Percentiles rank a stretch among this genome's conserved stretches.
phyloP scores from a whole-genome alignment of 2,329 filamentous ascomycete species.

The Stachybotrys chartarum region DNA sequence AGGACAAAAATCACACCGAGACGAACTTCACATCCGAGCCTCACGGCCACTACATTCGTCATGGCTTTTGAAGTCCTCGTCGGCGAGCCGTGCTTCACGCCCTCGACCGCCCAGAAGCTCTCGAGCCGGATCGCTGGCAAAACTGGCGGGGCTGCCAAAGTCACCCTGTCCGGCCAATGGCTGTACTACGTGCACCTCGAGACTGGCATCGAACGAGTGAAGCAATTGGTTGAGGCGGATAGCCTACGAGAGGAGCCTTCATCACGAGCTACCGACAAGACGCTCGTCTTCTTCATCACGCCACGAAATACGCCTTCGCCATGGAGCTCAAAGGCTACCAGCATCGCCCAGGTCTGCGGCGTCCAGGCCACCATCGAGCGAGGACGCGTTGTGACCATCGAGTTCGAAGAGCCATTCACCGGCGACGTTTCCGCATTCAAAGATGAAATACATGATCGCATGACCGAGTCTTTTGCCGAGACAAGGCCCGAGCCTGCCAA shows the following conservation, averaged over 20 bases:
- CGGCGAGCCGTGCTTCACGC: constrained; percentile 42
- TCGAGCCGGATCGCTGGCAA: constrained; percentile 35
- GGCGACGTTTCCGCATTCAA: constrained; percentile 48
- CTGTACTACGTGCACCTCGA: constrained; percentile 61
- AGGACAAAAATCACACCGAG: background rate
- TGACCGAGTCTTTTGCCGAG: constrained; percentile 78
- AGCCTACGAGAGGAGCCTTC: constrained; percentile 17
- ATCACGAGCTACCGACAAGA: constrained; percentile 31
- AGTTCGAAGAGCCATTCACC: constrained; percentile 42
- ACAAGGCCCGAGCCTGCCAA: constrained; percentile 59
- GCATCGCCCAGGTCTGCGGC: constrained; percentile 87
- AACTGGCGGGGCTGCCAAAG: constrained; percentile 28
- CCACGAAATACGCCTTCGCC: constrained; percentile 79
- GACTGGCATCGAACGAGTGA: constrained; percentile 36
- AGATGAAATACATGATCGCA: constrained; percentile 81
- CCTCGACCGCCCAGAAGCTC: constrained; percentile 35
- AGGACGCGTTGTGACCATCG: constrained; percentile 68
- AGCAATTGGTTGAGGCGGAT: constrained; percentile 37
- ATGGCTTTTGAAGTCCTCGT: constrained; percentile 30
- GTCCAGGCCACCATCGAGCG: constrained; percentile 63
- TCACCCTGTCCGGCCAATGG: constrained; percentile 47
- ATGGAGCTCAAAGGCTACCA: constrained; percentile 96
- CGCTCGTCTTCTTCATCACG: constrained; percentile 61
- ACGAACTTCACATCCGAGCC: background rate
- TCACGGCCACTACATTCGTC: constrained; percentile 3